These are phyloP conservation scores for Cladosporium austrohemisphaericum DNA, from an alignment of 2,329 filamentous ascomycete genomes.

Conservation along the genomic window DNA sequence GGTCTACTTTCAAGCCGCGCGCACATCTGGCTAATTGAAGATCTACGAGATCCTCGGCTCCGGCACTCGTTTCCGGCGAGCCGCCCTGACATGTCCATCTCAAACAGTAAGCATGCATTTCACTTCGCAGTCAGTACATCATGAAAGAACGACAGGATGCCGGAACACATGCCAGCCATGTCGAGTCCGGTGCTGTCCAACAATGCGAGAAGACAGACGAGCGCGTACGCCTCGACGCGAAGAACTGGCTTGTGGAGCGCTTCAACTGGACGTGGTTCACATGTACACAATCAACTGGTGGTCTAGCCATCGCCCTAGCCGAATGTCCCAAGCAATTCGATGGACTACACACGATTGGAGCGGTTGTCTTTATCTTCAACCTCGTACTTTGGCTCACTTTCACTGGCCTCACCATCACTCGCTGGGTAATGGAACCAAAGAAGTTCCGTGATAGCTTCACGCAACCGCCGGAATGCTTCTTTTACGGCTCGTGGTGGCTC, in stretches of 20 bases:
- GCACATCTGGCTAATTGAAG: too few relatives aligned
- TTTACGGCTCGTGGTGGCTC: conserved; percentile 43
- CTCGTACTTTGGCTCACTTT: conserved; percentile 42
- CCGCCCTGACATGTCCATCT: neutral
- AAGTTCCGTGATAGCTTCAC: conserved; percentile 45
- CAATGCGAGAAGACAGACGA: neutral
- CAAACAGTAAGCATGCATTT: too few relatives aligned
- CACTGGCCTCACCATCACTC: conserved; percentile 35
- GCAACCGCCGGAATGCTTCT: conserved; percentile 50
- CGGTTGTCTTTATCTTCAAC: conserved; percentile 50
- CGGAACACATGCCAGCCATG: neutral
- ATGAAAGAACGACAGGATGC: neutral
- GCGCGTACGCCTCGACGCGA: neutral
- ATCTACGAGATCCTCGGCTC: conserved; percentile 4
- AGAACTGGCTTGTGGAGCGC: conserved; percentile 10
- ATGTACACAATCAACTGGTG: conserved; percentile 47
- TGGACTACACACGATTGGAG: conserved; percentile 51
- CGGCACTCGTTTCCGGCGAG: conserved; percentile 1
- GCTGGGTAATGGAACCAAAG: conserved; percentile 45
- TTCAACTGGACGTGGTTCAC: conserved; percentile 33
- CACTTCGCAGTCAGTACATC: neutral
- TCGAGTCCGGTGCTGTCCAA: neutral
- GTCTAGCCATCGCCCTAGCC: conserved; percentile 43
- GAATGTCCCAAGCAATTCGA: conserved; percentile 44
- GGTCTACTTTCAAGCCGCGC: too few relatives aligned